phyloP scores from a whole-genome alignment of 805 yeast genomes.

The Candida sithepensis region DNA sequence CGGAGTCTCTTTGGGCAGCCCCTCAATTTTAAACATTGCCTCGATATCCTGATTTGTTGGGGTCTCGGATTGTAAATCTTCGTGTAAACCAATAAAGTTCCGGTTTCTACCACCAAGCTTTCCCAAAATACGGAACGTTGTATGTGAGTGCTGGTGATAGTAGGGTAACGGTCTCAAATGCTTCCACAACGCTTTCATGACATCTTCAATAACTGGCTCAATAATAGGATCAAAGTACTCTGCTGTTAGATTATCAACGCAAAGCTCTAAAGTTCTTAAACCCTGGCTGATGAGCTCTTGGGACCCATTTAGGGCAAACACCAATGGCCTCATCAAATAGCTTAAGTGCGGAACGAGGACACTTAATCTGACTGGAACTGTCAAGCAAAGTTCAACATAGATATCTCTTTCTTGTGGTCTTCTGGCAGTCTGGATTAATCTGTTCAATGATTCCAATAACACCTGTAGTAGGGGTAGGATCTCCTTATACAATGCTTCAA shows the following conservation, averaged over 20 bases:
- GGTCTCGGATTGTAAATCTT: constrained; percentile 53
- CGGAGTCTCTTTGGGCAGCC: constrained; percentile 57
- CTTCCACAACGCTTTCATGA: constrained; percentile 89
- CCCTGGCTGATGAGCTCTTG: constrained; percentile 95
- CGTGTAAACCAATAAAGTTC: constrained; percentile 73
- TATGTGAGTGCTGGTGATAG: constrained; percentile 92
- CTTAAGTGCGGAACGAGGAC: constrained; percentile 91
- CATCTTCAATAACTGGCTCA: constrained; percentile 93
- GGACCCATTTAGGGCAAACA: constrained; percentile 82
- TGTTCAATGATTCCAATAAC: constrained; percentile 77
- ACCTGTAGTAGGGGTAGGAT: constrained; percentile 89
- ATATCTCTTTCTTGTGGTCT: constrained; percentile 89
- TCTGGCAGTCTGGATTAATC: constrained; percentile 77
- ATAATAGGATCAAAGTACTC: constrained; percentile 96
- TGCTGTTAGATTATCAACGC: constrained; percentile 94
- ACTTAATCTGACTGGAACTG: constrained; percentile 92
- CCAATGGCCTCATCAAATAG: constrained; percentile 86
- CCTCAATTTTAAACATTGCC: constrained; percentile 69
- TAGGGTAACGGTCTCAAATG: constrained; percentile 90
- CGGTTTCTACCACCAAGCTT: constrained; percentile 96
- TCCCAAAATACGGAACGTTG: constrained; percentile 88
- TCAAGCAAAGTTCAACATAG: constrained; percentile 89
- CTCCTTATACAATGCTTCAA: constrained; percentile 88
- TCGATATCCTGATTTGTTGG: constrained; percentile 60
- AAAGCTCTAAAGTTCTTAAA: constrained; percentile 85